Evolutionary conservation across 257 asterid genomes (phyloP), one percentile per base, ranked within the genome.

Genomic region (Lycium ferocissimum): DNA sequence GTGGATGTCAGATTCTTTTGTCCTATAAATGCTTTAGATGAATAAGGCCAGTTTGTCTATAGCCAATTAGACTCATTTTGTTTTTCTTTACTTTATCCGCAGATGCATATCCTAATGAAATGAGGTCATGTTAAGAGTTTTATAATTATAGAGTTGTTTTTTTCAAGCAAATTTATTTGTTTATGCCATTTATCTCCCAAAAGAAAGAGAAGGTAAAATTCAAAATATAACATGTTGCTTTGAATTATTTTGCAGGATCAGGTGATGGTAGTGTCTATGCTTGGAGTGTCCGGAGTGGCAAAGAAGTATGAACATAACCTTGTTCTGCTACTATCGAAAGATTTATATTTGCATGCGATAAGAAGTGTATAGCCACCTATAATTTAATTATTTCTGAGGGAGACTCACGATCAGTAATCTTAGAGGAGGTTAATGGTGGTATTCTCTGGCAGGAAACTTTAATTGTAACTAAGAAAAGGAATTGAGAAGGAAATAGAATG

Each of bases 251-350:
- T 91, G 82, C 93, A 96, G 99, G 99, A 87, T 95, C 98, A 83
- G 99, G 98, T 56, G 97, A 97, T 85, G 98, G 99, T 79, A 97
- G 94, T 89, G 97, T 97, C 69, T 95, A 87, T 91, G 98, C 93
- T 86, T 97, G 98, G 98, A 93, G 94, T 88, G 97, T 93, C 83
- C 94, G 98, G 85, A 95, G 93, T 82, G 98, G 99, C 86, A 95
- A 95, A 92, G 98, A 97, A 88, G 98, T 96, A 92, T 12, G 88
- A 15, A 14, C 65, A 26, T n/a, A 78, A 26, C 17, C 49, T 33
- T 69, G 7, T 82, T 22, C 81, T 75, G 62, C 81, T 75, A 22
- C 40, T 75, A 49, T 47, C 13, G 20, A 73, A 47, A 18, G 49
- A 38, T 70, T 17, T 43, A 40, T 57, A 26, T 49, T 49, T 82